Evolutionary conservation across 371 early-diverging fungal species (phyloP), one percentile per base, ranked within the genome.

Genomic region (Saksenaea vasiformis): DNA sequence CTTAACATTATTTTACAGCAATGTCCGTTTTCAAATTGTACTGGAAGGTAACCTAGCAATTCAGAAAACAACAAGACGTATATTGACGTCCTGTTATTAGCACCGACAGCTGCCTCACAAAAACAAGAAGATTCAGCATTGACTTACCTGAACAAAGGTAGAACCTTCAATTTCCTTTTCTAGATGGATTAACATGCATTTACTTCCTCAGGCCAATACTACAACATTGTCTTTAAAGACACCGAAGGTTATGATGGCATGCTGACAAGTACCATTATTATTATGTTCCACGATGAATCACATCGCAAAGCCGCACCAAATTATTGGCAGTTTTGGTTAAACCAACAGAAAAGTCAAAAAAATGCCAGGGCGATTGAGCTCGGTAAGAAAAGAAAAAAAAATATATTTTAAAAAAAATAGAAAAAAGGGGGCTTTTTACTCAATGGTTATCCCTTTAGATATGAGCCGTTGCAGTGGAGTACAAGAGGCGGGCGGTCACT

Each of bases 301-400:
- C 91, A 93, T 71, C 85, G 90, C 10, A 71, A 77, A 36, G 73
- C 85, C 27, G 89, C 91, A 2, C 73, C 80, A 1, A 84, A 86
- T 36, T 90, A 88, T 61, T 93, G 93, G 93, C 80, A 80, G 54
- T 90, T 89, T 60, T 93, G 93, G 93, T 68, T 90, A 27, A 85
- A 84, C 53, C 92, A 93, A 57, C 91, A 92, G 66, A 65, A 66
- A 37, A 60, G 69, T 34, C 34, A 69, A 0, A 79, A 85, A 34
- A 70, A 70, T 3, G 81, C 81, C 37, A 82, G 84, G 51, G 82
- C 85, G 0, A 66, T 89, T 37, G 73, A 77, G 28, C 54, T 87
- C 54, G 71, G 79, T 72, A 85, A 77, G 60, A 61, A 56, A 28
- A 14, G 14, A 22, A 22, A 19, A 47, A 10, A 22, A 39, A 13